phyloP scores from a whole-genome alignment of 139 green algal species.

The Micractinium conductrix region DNA sequence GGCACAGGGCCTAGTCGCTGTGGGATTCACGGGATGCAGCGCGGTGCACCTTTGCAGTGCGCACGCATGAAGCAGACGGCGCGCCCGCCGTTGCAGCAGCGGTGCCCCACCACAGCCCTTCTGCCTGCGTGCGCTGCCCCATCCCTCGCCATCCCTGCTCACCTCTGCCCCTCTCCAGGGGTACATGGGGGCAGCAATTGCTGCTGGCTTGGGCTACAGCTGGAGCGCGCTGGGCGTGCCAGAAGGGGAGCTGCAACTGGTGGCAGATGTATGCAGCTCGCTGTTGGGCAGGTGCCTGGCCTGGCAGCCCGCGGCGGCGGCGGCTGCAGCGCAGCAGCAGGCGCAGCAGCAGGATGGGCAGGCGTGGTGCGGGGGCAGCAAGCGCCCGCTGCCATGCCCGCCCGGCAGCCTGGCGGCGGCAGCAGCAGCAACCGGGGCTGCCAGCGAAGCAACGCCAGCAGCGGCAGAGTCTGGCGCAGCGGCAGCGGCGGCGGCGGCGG shows the following conservation, averaged over 20 bases:
- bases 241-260: not conserved
- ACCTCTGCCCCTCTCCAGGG: not conserved
- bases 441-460: not conserved
- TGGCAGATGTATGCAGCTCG: constrained; percentile 1
- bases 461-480: not conserved
- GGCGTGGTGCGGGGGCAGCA: not conserved
- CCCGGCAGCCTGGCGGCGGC: constrained; percentile 11
- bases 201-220: constrained; percentile 45
- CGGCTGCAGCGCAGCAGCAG: constrained; percentile 3
- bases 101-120: no score
- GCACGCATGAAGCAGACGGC: no score
- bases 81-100: no score
- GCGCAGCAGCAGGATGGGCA: not conserved
- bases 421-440: not conserved
- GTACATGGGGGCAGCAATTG: constrained; percentile 59
- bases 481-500: not conserved
- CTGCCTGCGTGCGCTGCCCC: no score
- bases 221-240: constrained; percentile 44
- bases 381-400: not conserved
- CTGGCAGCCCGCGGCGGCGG: not conserved
- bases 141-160: no score
- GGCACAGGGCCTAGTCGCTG: no score
- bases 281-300: constrained; percentile 9
- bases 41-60: no score
- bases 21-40: no score